Base-by-base conservation (phyloP, 768 basidiomycete species). In the Lactifluus volemus region DNA sequence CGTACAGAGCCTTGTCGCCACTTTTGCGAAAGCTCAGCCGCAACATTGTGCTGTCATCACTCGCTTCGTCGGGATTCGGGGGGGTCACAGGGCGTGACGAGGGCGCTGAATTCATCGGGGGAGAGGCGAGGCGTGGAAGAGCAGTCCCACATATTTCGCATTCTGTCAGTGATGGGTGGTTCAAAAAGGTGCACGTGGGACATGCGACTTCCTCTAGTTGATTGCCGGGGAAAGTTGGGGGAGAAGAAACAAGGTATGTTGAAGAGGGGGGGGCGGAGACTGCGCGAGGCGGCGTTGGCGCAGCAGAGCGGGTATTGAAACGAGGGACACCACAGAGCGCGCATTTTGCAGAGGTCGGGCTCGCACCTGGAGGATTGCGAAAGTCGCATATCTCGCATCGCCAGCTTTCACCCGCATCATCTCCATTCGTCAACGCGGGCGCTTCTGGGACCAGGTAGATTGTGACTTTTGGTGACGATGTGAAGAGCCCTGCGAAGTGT, bases 21-120 rank as follows among this genome's bases (percentile, higher is more conserved):
- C 95, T 93, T 70, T 85, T 90, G 47, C 96, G 80, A 71, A 99
- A 98, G 72, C 91, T 94, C 58, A 99, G 70, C 65, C 89, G 88
- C 51, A 97, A 81, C 59, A 86, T 76, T 34, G 77, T 70, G 25
- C 73, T 72, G 42, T 74, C 72, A 44, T 77, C 74, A 19, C 75
- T 73, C 41, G 72, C 69, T 32, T 71, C 70, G 41, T 49, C 62
- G 1, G 80, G 80, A 0, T 7, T 51, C 0, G 75, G 74, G 6
- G 75, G 74, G 5, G 88, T 84, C 8, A 76, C 70, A 2, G 87
- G 81, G 29, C 88, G 79, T 11, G 89, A 86, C 0, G 83, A 74
- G 0, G 88, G 85, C 4, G 81, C 85, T 5, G 86, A 88, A 65
- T 80, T 82, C 36, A 56, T 65, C 50, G 32, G 69, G 56, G 53